phyloP scores from a whole-genome alignment of 345 rosid species.

The Citrus cavaleriei region DNA sequence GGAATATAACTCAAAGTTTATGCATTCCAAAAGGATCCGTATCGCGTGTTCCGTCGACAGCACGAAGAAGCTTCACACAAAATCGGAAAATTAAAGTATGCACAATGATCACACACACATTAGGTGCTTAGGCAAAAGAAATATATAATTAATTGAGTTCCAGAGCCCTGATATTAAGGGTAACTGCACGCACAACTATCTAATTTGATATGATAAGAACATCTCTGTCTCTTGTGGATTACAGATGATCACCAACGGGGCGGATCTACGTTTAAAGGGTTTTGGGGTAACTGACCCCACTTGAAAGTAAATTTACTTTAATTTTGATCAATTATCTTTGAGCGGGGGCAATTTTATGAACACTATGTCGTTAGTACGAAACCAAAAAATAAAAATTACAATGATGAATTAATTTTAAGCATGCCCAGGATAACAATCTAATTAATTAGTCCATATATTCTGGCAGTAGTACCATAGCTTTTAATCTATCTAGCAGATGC shows the following conservation, averaged over 20 bases:
- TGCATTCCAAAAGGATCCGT: no score
- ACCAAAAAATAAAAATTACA: not conserved
- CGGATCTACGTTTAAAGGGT: no score
- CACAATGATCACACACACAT: not conserved
- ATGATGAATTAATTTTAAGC: not conserved
- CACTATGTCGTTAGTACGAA: not conserved
- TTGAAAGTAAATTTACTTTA: no score
- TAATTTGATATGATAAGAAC: not conserved
- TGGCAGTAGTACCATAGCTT: no score
- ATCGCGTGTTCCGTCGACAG: not conserved
- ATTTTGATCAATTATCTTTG: no score
- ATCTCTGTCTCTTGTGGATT: no score
- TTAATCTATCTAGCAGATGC: not conserved
- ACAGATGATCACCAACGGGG: no score
- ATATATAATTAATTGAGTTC: not conserved
- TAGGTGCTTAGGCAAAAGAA: not conserved
- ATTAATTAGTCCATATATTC: not conserved
- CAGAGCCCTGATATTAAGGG: not conserved
- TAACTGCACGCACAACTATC: not conserved
- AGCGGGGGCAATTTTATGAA: no score
- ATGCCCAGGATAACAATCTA: not conserved
- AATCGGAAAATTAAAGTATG: constrained; percentile 1
- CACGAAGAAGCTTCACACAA: constrained; percentile 16
- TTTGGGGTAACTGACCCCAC: no score
- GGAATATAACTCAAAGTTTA: no score